phyloP scores from a whole-genome alignment of 1,139 yeast genomes.

The Geotrichum phurueaensis region DNA sequence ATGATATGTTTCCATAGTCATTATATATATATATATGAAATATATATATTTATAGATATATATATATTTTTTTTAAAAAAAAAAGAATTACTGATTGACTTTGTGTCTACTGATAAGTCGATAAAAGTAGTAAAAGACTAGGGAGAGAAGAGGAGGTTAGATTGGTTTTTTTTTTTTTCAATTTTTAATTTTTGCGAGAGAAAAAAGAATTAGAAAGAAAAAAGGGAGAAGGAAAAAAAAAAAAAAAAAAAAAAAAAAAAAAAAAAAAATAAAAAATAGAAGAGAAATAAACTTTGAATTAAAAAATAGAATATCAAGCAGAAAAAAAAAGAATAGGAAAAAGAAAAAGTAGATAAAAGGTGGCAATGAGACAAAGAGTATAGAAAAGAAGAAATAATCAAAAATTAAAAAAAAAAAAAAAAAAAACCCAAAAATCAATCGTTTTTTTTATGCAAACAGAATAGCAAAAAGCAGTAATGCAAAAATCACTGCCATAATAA shows the following conservation, averaged over 20 bases:
- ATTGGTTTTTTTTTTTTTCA: not conserved
- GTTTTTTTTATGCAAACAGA: not conserved
- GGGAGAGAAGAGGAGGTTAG: not conserved
- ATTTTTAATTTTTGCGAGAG: not conserved
- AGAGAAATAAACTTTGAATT: not conserved
- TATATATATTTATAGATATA: no score
- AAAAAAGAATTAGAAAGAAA: not conserved
- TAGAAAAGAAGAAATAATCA: not conserved
- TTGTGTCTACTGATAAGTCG: not conserved
- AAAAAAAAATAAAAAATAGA: not conserved
- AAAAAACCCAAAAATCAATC: not conserved
- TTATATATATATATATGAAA: not conserved
- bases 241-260: not conserved
- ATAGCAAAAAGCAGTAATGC: not conserved
- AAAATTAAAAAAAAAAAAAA: not conserved
- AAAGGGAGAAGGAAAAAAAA: not conserved
- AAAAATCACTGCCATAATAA: not conserved
- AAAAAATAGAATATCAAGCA: not conserved
- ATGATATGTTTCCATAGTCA: slow-evolving; percentile 50
- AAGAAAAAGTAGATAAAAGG: not conserved
- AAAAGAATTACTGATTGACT: not conserved
- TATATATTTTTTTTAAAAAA: no score
- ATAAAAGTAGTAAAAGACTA: not conserved
- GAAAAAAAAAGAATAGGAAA: not conserved
- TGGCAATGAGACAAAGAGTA: slow-evolving; percentile 2